A percentile compares a stretch with the other conserved stretches of the same genome.
Conservation (phyloP, 345 rosid genomes). For the Camelina laxa region DNA sequence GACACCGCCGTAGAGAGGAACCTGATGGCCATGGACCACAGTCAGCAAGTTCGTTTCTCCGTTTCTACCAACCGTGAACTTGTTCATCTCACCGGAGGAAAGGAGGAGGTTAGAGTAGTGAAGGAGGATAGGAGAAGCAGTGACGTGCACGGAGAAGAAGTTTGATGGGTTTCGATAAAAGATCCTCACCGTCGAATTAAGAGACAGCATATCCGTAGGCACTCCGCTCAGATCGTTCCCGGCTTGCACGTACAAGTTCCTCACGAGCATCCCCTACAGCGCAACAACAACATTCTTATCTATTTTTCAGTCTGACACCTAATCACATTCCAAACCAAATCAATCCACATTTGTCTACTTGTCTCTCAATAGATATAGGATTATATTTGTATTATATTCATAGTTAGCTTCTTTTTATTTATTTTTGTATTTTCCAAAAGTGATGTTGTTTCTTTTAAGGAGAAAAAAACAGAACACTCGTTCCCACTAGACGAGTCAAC, state of each 20-base stretch:
- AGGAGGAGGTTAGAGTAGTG: constrained; percentile 75
- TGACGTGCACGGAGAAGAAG: constrained; percentile 93
- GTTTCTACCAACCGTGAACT: constrained; percentile 72
- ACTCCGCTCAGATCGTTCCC: constrained; percentile 87
- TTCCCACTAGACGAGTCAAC: constrained; percentile 21
- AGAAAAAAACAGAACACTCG: constrained; percentile 3
- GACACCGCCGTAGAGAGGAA: constrained; percentile 85
- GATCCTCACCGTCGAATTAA: constrained; percentile 91
- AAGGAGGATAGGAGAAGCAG: constrained; percentile 72
- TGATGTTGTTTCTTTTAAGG: constrained; percentile 34
- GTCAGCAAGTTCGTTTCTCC: constrained; percentile 50
- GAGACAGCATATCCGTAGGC: constrained; percentile 88
- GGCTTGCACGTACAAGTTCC: constrained; percentile 79
- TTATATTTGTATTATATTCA: not conserved
- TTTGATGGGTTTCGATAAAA: constrained; percentile 79
- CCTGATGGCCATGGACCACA: constrained; percentile 71
- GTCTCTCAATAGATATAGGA: not conserved
- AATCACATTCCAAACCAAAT: not conserved
- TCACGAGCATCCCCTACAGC: constrained; percentile 78
- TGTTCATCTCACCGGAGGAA: constrained; percentile 88
- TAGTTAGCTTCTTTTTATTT: constrained; percentile 9
- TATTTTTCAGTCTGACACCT: not conserved
- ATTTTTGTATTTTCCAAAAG: not conserved
- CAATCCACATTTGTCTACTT: constrained; percentile 20
- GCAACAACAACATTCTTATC: constrained; percentile 13